Conservation (phyloP, 1,284 basidiomycete genomes). For the Microbotryum intermedium region DNA sequence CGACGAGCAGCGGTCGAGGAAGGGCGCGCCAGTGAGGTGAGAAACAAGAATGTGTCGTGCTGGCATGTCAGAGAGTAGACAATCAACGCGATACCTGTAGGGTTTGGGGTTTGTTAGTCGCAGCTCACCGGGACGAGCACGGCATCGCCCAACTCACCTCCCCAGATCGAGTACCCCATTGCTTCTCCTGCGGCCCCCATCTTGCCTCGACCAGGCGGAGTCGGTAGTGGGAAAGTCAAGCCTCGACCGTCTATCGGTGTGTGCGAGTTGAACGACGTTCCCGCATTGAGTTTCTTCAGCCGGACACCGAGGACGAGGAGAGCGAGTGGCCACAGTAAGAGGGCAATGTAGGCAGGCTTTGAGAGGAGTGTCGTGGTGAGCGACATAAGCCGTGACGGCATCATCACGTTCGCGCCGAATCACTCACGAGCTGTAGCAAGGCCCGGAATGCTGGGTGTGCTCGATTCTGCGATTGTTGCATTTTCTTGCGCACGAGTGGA, state of each 20-base stretch:
- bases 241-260: not conserved
- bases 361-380: slow-evolving; percentile 19
- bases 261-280: not conserved
- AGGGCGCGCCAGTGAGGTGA: slow-evolving; percentile 19
- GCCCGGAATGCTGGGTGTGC: no score
- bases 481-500: slow-evolving; percentile 7
- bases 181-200: not conserved
- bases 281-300: slow-evolving; percentile 28
- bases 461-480: not conserved
- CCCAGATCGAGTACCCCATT: slow-evolving; percentile 12
- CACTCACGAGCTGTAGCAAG: no score
- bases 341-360: slow-evolving; percentile 25
- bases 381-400: no score
- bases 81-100: slow-evolving; percentile 1
- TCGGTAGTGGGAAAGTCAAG: not conserved
- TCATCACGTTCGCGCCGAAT: no score
- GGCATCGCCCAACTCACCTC: not conserved
- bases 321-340: slow-evolving; percentile 32
- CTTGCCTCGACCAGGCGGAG: not conserved
- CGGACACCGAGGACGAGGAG: slow-evolving; percentile 34
- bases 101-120: not conserved
- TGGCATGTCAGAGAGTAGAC: slow-evolving; percentile 21
- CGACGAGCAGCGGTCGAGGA: slow-evolving; percentile 5
- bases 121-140: no score
- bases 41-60: slow-evolving; percentile 26